Evolutionary conservation across 495 filamentous ascomycete species (phyloP).

Genomic region (Penicillium crystallinum): DNA sequence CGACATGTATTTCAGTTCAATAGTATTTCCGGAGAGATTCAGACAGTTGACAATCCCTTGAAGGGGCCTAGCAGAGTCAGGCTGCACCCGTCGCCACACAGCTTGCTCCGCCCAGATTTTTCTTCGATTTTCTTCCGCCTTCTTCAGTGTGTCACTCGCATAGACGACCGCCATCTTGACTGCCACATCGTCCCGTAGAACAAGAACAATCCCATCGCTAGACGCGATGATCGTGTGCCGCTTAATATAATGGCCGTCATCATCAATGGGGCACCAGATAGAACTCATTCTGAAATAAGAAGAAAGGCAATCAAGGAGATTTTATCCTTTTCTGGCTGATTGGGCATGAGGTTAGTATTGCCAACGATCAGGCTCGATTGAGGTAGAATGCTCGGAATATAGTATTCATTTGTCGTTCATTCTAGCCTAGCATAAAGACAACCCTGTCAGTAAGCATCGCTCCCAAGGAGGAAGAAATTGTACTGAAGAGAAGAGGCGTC

Average conservation of each 20-base stretch:
- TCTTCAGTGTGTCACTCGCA: no score
- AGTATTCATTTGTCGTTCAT: no score
- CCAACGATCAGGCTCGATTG: not conserved
- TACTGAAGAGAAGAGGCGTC: no score
- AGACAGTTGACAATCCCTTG: not conserved
- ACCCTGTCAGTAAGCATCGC: no score
- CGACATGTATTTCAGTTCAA: not conserved
- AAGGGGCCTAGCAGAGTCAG: not conserved
- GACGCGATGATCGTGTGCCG: not conserved
- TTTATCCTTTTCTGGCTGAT: not conserved
- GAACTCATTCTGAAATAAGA: not conserved
- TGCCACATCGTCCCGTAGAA: not conserved
- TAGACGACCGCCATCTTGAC: not conserved
- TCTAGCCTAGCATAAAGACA: no score
- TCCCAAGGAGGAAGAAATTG: no score
- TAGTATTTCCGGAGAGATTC: not conserved
- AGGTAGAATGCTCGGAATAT: no score
- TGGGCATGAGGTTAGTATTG: no score
- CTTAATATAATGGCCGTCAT: not conserved
- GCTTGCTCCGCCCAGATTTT: not conserved
- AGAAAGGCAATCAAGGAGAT: not conserved
- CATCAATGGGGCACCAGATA: not conserved
- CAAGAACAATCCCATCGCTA: not conserved
- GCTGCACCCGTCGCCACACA: not conserved
- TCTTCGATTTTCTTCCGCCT: not conserved